phyloP scores from a whole-genome alignment of 208 protist genomes.

The Endotrypanum monterogeii region DNA sequence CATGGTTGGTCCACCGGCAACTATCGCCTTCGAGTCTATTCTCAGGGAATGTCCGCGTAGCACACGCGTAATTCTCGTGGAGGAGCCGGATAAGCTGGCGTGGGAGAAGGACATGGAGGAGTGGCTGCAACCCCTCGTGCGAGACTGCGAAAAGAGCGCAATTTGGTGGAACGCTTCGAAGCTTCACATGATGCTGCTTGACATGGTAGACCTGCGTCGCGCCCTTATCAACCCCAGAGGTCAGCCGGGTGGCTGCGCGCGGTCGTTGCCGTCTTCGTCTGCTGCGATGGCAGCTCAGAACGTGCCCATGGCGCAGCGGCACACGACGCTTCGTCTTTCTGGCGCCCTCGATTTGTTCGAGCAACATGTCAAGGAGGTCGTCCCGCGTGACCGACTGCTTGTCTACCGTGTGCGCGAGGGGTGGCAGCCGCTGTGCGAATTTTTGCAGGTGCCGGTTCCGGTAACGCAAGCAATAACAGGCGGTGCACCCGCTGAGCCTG shows the following conservation, averaged over 20 bases:
- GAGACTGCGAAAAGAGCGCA: constrained; percentile 33
- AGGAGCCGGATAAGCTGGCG: constrained; percentile 75
- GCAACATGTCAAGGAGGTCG: constrained; percentile 66
- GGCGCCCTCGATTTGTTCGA: constrained; percentile 75
- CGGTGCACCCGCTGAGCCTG: constrained; percentile 9
- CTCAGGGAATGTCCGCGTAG: constrained; percentile 70
- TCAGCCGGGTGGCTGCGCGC: constrained; percentile 7
- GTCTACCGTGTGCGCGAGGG: constrained; percentile 74
- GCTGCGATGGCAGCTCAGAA: constrained; percentile 25
- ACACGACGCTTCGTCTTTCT: constrained; percentile 33
- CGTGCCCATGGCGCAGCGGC: constrained; percentile 31
- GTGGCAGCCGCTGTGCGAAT: constrained; percentile 79
- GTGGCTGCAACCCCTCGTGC: constrained; percentile 45
- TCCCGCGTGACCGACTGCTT: constrained; percentile 77
- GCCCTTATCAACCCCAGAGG: constrained; percentile 26
- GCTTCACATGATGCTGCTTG: constrained; percentile 56
- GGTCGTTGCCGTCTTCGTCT: constrained; percentile 11
- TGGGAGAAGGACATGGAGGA: constrained; percentile 71
- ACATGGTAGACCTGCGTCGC: constrained; percentile 55
- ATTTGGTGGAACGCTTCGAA: constrained; percentile 21
- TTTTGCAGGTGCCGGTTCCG: constrained; percentile 57
- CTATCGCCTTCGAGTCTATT: constrained; percentile 80
- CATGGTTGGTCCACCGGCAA: constrained; percentile 77
- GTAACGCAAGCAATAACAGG: background rate
- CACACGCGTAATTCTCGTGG: constrained; percentile 79